Base-by-base conservation (phyloP, 108 stramenopile species). In the Skeletonema marinoi region DNA sequence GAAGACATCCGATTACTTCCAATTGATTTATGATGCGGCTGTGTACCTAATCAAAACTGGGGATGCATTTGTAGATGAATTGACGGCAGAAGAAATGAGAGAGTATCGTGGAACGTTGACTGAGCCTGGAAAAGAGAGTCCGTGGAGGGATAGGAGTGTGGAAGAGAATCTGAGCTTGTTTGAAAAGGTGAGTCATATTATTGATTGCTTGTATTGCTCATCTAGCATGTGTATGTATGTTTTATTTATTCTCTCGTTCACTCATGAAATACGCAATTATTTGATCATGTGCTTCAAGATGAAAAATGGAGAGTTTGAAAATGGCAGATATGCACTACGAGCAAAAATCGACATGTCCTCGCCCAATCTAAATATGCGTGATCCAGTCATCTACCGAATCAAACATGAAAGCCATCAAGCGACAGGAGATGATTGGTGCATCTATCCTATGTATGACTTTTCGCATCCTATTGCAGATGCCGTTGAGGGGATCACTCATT, bases 371-470 rank as follows among this genome's bases (percentile, higher is more conserved):
- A 97, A 97, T 74, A 84, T 97, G 80, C 84, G 97, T 35, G 97
- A 97, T 87, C 97, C 97, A 33, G 85, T 94, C 31, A 65, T 96
- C 2, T 97, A 94, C 68, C 90, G 97, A n/a, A 95, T 97, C 79
- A 93, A 95, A 70, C 90, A 88, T 69, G 95, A 88, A 77, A 83
- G 81, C 30, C 97, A 96, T 75, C 97, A 95, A 59, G 87, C 87
- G 46, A 97, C 97, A 32, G 97, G 93, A 14, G 91, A 95, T 65
- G 80, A 85, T 41, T 96, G 95, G 95, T 92, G 93, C 81, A 91
- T 97, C 48, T 97, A 96, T 73, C 97, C 97, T 35, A 97, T 97
- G 97, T 97, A 97, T 73, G 97, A 97, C 74, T 96, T 95, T 75
- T 86, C 87, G 29, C 97, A 97, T 79, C 93, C 95, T n/a, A 95